Conservation (phyloP, 1,284 basidiomycete species). For the Pseudozyma thailandica region DNA sequence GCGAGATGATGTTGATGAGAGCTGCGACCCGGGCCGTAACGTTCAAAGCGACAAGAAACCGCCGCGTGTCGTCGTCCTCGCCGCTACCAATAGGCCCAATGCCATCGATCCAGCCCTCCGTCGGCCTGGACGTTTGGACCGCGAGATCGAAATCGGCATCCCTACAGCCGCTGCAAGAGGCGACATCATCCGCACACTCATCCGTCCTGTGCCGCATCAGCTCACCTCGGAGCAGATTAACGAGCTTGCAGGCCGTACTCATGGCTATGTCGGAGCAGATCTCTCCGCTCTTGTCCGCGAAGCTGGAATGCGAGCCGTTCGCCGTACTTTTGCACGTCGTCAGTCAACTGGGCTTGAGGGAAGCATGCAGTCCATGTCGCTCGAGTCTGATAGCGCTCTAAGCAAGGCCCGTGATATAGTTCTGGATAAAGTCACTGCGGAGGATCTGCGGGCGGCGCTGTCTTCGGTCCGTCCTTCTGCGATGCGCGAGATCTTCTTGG, state of each 20-base stretch:
- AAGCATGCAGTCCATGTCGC: slow-evolving; percentile 34
- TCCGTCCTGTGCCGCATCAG: slow-evolving; percentile 81
- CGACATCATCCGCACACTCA: slow-evolving; percentile 84
- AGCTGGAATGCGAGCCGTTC: slow-evolving; percentile 89
- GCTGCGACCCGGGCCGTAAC: slow-evolving; percentile 42
- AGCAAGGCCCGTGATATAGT: not conserved
- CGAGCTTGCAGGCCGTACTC: slow-evolving; percentile 80
- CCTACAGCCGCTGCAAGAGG: slow-evolving; percentile 85
- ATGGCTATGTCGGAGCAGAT: slow-evolving; percentile 98
- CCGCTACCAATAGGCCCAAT: slow-evolving; percentile 96
- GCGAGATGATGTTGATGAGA: slow-evolving; percentile 57
- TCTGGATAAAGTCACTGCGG: slow-evolving; percentile 55
- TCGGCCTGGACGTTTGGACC: slow-evolving; percentile 92
- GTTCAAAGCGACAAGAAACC: not conserved
- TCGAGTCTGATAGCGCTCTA: slow-evolving; percentile 1
- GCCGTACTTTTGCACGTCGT: slow-evolving; percentile 71
- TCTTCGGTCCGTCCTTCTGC: slow-evolving; percentile 87
- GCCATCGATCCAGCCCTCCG: slow-evolving; percentile 95
- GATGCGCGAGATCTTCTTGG: slow-evolving; percentile 90
- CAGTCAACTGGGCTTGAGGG: slow-evolving; percentile 24
- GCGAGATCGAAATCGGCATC: slow-evolving; percentile 96
- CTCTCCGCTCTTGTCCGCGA: slow-evolving; percentile 90
- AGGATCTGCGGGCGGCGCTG: slow-evolving; percentile 79
- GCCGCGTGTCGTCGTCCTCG: slow-evolving; percentile 88
- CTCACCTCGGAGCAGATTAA: slow-evolving; percentile 76